A percentile compares a stretch with the other conserved stretches of the same genome.
Conservation (phyloP, 768 basidiomycete species). For the Imleria badia region DNA sequence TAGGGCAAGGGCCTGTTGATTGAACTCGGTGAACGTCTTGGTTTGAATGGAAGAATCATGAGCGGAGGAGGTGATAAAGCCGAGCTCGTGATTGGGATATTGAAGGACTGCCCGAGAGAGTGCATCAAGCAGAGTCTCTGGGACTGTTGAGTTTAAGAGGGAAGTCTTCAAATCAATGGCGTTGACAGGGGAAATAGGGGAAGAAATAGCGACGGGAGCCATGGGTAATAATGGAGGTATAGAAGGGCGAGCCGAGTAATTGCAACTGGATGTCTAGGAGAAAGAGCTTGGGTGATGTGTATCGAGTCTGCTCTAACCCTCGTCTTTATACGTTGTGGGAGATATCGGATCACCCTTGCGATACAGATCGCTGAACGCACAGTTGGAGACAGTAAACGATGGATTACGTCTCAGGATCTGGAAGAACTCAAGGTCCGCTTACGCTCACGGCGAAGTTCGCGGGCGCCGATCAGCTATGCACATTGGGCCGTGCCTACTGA, state of each 20-base stretch:
- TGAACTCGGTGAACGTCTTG: slow-evolving; percentile 24
- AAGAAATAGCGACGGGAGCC: slow-evolving; percentile 16
- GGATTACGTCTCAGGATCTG: slow-evolving; percentile 3
- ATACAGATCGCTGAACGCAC: neutral
- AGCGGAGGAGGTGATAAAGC: slow-evolving; percentile 28
- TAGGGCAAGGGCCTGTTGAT: slow-evolving; percentile 13
- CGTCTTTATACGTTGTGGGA: slow-evolving; percentile 21
- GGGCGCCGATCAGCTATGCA: slow-evolving; percentile 6
- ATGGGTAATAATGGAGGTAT: slow-evolving; percentile 1
- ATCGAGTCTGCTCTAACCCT: too few relatives aligned
- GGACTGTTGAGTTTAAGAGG: slow-evolving; percentile 3
- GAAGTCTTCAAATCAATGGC: slow-evolving; percentile 13
- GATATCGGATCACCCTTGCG: neutral
- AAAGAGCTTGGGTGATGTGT: neutral
- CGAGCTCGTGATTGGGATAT: slow-evolving; percentile 27
- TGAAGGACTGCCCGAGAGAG: slow-evolving; percentile 20
- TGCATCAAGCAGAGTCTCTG: slow-evolving; percentile 23
- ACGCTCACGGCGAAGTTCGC: slow-evolving; percentile 4
- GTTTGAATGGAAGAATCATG: slow-evolving; percentile 30
- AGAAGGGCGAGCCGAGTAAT: neutral
- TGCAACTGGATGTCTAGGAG: too few relatives aligned
- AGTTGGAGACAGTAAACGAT: neutral
- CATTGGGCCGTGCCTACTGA: neutral
- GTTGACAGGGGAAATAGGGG: slow-evolving; percentile 6
- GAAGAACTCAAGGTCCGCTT: neutral